These are phyloP conservation scores for Podaxis mareebaensis DNA, from an alignment of 768 basidiomycete genomes.

Conservation along the genomic window DNA sequence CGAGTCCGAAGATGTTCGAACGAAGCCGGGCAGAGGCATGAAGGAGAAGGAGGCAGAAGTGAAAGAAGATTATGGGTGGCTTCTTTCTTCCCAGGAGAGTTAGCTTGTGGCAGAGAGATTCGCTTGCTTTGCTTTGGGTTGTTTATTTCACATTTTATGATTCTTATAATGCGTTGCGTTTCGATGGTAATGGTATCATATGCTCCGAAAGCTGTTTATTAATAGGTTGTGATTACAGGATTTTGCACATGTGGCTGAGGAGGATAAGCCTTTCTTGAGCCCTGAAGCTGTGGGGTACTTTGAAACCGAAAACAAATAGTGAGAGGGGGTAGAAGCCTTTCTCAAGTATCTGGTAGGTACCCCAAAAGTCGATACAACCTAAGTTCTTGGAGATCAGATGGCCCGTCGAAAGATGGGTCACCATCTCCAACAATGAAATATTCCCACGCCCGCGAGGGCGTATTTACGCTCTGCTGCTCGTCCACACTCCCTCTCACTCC, in stretches of 20 bases:
- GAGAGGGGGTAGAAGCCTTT: no score
- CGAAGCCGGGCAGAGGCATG: not conserved
- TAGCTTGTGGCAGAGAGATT: not conserved
- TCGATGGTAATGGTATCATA: constrained; percentile 6
- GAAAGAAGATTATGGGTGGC: not conserved
- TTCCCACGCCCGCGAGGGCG: not conserved
- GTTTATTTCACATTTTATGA: not conserved
- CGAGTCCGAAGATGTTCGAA: not conserved
- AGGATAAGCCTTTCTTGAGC: not conserved
- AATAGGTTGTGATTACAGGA: not conserved
- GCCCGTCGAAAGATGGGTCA: no score
- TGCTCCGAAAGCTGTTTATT: not conserved
- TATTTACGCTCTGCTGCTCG: not conserved
- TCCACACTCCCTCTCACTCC: not conserved
- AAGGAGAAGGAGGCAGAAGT: no score
- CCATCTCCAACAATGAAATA: no score
- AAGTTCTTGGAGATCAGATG: no score
- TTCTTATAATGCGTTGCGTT: constrained; percentile 1
- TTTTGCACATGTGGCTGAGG: not conserved
- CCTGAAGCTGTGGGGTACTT: no score
- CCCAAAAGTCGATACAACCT: no score
- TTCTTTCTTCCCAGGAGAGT: not conserved
- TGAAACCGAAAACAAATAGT: no score
- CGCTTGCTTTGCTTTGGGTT: not conserved
- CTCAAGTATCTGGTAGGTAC: no score